These are phyloP conservation scores for Fusarium aywerte DNA, from an alignment of 2,329 filamentous ascomycete species.

Conservation along the genomic window DNA sequence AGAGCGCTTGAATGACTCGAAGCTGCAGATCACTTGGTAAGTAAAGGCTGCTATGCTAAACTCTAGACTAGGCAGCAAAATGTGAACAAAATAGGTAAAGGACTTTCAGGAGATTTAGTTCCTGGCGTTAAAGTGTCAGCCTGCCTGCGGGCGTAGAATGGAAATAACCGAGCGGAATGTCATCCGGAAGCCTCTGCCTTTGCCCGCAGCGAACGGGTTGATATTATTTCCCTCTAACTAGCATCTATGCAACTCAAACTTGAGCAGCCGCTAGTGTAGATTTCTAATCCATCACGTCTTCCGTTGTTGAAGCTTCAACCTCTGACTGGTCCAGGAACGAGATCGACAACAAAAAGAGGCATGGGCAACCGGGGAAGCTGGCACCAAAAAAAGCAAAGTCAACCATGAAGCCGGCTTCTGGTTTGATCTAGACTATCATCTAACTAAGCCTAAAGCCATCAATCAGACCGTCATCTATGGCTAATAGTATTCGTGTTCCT, in stretches of 20 bases:
- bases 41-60: neutral
- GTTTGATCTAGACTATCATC: neutral
- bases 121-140: constrained; percentile 4
- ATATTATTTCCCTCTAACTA: constrained; percentile 13
- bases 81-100: neutral
- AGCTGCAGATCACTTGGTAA: constrained; percentile 6
- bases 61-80: neutral
- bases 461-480: neutral
- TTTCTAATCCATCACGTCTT: constrained; percentile 13
- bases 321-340: constrained; percentile 14
- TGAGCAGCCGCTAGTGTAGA: constrained; percentile 19
- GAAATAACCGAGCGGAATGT: constrained; percentile 10
- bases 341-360: constrained; percentile 17
- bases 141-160: constrained; percentile 10
- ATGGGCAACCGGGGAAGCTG: constrained; percentile 1
- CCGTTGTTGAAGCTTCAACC: neutral
- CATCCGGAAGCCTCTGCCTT: constrained; percentile 8
- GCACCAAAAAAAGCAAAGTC: neutral
- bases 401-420: neutral
- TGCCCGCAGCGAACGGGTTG: constrained; percentile 29
- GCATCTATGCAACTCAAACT: constrained; percentile 24
- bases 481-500: constrained; percentile 9
- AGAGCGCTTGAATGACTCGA: constrained; percentile 20
- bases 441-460: neutral
- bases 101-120: neutral